Conservation (phyloP, 148 eudicot genomes). For the Camellia sinensis region DNA sequence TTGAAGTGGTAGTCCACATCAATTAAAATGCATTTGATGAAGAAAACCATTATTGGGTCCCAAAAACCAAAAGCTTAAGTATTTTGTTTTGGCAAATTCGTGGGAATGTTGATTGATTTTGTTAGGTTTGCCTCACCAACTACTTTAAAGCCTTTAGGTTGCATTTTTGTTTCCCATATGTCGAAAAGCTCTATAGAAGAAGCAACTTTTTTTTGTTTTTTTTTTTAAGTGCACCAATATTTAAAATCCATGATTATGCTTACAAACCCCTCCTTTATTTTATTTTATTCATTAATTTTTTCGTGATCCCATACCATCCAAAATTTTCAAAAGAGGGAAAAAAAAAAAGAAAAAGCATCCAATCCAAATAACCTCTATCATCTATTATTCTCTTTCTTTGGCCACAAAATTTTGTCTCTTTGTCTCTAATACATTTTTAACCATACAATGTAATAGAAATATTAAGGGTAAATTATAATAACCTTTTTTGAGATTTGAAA, state of each 20-base stretch:
- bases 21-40: slow-evolving; percentile 16
- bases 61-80: background rate
- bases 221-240: slow-evolving; percentile 6
- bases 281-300: background rate
- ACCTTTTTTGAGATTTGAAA: too few relatives aligned
- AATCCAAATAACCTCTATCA: slow-evolving; percentile 17
- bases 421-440: background rate
- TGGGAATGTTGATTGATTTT: slow-evolving; percentile 8
- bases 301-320: background rate
- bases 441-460: too few relatives aligned
- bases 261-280: background rate
- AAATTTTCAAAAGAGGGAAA: slow-evolving; percentile 21
- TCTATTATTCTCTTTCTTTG: background rate
- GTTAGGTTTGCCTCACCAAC: background rate
- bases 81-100: slow-evolving; percentile 9
- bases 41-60: slow-evolving; percentile 19
- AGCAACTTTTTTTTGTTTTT: background rate
- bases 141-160: background rate
- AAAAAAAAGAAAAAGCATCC: slow-evolving; percentile 25
- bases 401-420: too few relatives aligned
- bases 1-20: slow-evolving; percentile 20
- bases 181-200: slow-evolving; percentile 5
- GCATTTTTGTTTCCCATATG: background rate
- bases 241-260: slow-evolving; percentile 12
- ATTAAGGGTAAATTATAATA: too few relatives aligned